phyloP scores from a whole-genome alignment of 352 stramenopile genomes.

The Phytophthora kernoviae region DNA sequence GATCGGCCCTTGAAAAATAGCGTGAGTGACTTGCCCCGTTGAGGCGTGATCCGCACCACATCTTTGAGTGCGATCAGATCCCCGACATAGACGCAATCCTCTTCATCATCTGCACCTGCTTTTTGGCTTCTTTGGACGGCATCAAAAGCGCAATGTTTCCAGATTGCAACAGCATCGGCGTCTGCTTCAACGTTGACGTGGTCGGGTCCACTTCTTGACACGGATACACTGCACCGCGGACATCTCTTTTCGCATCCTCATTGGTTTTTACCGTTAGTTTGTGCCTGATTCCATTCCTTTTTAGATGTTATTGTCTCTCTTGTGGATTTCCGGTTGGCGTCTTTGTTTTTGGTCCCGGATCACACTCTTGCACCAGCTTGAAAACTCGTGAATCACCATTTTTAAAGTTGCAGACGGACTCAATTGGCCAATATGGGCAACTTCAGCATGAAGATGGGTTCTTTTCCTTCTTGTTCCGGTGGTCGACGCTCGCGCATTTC shows the following conservation, averaged over 20 bases:
- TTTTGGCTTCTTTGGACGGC: conserved; percentile 20
- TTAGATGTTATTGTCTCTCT: conserved; percentile 1
- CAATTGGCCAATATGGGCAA: conserved; percentile 66
- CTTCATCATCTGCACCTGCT: conserved; percentile 16
- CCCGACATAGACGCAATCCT: conserved; percentile 62
- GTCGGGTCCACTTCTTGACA: conserved; percentile 70
- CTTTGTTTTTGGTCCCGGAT: conserved; percentile 40
- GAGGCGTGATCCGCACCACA: conserved; percentile 76
- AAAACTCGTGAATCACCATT: conserved; percentile 81
- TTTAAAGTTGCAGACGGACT: conserved; percentile 76
- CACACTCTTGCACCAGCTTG: conserved; percentile 53
- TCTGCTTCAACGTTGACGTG: conserved; percentile 58
- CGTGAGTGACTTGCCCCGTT: conserved; percentile 76
- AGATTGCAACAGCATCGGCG: conserved; percentile 70
- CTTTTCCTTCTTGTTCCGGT: conserved; percentile 13
- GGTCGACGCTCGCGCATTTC: conserved; percentile 46
- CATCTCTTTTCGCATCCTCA: conserved; percentile 78
- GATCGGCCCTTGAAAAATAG: conserved; percentile 78
- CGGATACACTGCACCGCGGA: conserved; percentile 69
- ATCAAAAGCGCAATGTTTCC: conserved; percentile 69
- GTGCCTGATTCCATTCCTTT: conserved; percentile 2
- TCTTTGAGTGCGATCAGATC: conserved; percentile 71
- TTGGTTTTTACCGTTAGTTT: conserved; percentile 31
- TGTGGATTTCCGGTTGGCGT: conserved; percentile 8
- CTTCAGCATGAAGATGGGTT: conserved; percentile 42